phyloP scores from a whole-genome alignment of 768 basidiomycete species.

The Tylopilus vinaceipallidus region DNA sequence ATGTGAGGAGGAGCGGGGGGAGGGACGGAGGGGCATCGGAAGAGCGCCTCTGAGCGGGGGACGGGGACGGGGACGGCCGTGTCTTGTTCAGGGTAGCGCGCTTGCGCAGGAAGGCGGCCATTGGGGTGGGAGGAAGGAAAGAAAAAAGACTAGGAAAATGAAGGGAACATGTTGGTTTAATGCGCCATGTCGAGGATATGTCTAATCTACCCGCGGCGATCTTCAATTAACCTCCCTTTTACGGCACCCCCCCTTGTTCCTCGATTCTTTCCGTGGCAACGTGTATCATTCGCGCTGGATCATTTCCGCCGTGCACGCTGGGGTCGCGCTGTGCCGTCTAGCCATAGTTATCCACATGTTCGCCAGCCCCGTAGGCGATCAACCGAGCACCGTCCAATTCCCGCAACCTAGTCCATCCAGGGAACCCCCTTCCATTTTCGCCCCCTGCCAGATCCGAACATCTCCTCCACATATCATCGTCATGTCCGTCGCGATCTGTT shows the following conservation, averaged over 20 bases:
- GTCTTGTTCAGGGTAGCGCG: slow-evolving; percentile 34
- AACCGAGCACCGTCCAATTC: slow-evolving; percentile 14
- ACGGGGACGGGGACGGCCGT: neutral
- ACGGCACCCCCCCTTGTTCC: slow-evolving; percentile 3
- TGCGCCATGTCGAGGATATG: slow-evolving; percentile 2
- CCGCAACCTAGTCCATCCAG: slow-evolving; percentile 8
- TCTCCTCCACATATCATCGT: neutral
- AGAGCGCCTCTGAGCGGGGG: neutral
- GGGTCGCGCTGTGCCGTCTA: too few species aligned
- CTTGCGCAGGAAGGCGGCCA: slow-evolving; percentile 59
- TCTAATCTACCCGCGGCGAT: slow-evolving; percentile 15
- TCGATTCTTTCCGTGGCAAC: slow-evolving; percentile 12
- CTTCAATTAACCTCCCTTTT: slow-evolving; percentile 19
- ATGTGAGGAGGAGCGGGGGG: slow-evolving; percentile 43
- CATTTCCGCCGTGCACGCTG: slow-evolving; percentile 21
- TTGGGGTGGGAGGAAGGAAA: slow-evolving; percentile 15
- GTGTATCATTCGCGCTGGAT: too few species aligned
- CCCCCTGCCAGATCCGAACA: slow-evolving; percentile 12
- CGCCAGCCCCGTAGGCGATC: neutral
- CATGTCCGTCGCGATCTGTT: slow-evolving; percentile 12
- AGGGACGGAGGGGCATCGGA: slow-evolving; percentile 27
- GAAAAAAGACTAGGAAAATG: slow-evolving; percentile 10
- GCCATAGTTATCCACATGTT: slow-evolving; percentile 25
- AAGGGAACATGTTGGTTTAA: slow-evolving; percentile 4
- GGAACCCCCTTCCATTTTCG: slow-evolving; percentile 5